Evolutionary conservation across 2,329 filamentous ascomycete genomes (phyloP).

Genomic region (Sporothrix globosa): DNA sequence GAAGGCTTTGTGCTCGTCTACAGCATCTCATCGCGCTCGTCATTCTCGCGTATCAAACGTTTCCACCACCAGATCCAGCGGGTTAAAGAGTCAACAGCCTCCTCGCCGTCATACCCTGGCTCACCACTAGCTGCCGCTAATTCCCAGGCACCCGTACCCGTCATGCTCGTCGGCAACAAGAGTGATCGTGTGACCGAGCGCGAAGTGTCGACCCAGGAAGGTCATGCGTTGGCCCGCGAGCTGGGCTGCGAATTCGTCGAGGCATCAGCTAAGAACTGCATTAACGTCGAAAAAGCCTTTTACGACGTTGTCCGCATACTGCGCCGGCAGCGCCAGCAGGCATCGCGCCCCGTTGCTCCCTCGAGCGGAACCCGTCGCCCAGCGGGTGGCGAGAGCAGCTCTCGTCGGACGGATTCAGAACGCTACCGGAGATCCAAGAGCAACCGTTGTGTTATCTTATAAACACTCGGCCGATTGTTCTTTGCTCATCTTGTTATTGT

Average conservation of each 20-base stretch:
- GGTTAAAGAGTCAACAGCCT: slow-evolving; percentile 87
- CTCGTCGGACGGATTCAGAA: slow-evolving; percentile 34
- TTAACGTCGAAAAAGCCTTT: slow-evolving; percentile 98
- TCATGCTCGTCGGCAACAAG: slow-evolving; percentile 99
- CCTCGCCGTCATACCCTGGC: slow-evolving; percentile 75
- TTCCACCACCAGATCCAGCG: slow-evolving; percentile 97
- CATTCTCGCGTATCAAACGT: slow-evolving; percentile 89
- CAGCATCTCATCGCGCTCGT: slow-evolving; percentile 95
- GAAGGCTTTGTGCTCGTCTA: slow-evolving; percentile 98
- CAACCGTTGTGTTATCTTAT: slow-evolving; percentile 38
- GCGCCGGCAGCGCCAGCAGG: slow-evolving; percentile 57
- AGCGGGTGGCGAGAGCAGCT: slow-evolving; percentile 32
- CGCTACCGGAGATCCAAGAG: slow-evolving; percentile 36
- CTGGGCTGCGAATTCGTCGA: slow-evolving; percentile 96
- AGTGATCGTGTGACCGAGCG: slow-evolving; percentile 94
- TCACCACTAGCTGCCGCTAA: slow-evolving; percentile 67
- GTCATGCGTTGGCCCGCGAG: slow-evolving; percentile 85
- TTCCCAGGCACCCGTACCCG: slow-evolving; percentile 73
- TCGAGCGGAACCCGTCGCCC: slow-evolving; percentile 34
- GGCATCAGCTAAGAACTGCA: slow-evolving; percentile 95
- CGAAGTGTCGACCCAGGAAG: slow-evolving; percentile 95
- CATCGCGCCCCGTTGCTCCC: slow-evolving; percentile 37
- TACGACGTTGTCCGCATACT: slow-evolving; percentile 95
- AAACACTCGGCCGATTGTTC: neutral
- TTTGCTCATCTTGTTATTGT: neutral